Base-by-base conservation (phyloP, 352 stramenopile genomes). In the Pythium pectinolyticum region DNA sequence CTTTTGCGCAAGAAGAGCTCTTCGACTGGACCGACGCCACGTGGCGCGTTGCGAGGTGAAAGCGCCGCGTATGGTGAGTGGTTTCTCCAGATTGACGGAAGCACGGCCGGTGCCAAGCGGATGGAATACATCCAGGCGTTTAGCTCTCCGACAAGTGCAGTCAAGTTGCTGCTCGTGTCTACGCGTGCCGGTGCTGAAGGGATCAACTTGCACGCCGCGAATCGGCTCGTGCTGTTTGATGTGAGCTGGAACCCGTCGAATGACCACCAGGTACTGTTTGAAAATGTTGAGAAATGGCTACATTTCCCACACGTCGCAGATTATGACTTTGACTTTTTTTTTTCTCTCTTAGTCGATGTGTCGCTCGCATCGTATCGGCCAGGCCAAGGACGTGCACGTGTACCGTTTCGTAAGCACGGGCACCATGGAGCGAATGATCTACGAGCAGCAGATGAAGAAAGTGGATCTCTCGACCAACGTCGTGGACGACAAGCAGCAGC, bases 351-450 rank as follows among this genome's bases (percentile, higher is more conserved):
- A 97, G 82, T 92, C 89, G 20, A 97, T 97, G 90, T 97, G 90
- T 61, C 86, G 92, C 37, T 96, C 83, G 32, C 92, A 97, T 57
- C 89, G 92, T 25, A 96, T 97, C 51, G 92, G 92, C 25, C 86
- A 94, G 62, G 75, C 70, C 5, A 97, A 97, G 67, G 81, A 81
- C 20, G 91, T 97, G 20, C 87, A 95, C 41, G 89, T 98, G 28
- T 98, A 98, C 63, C 73, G 90, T n/a, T 82, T 98, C 25, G 90
- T 98, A 37, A 92, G 89, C 53, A 91, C 87, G 19, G 90, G 89
- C 19, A 97, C 92, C 17, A 96, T 98, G 73, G 92, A 98, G 75
- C 80, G 91, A 30, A 95, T 92, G 74, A 95, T 97, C 57, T 96
- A 95, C 69, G 81, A 94, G 57, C 88, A 95, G 68, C 89, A 97